Evolutionary conservation across 805 yeast genomes (phyloP), one percentile per base, ranked within the genome.

Genomic region (Kodamaea kakaduensis): DNA sequence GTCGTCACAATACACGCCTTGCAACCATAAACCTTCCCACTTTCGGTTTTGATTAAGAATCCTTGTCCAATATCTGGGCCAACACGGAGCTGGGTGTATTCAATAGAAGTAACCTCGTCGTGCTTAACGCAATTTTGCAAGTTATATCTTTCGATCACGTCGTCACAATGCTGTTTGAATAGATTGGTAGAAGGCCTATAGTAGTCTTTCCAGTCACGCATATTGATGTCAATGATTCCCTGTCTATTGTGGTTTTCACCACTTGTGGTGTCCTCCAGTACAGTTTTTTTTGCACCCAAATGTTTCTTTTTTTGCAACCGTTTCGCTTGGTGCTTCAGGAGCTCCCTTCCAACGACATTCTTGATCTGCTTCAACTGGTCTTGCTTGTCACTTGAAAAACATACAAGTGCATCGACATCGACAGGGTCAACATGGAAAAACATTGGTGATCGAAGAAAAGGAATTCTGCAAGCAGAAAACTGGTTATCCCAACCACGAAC

Each of bases 401-500:
- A 59, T n/a, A 61, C 58, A 54, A 69, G 42, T 0, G 67, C 71
- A 43, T 69, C 75, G 7, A 68, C 49, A 43, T 65, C 66, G 3
- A 51, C 58, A 0, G 74, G 73, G 38, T 69, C 74, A 0, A 65
- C 64, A 36, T 69, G 75, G 44, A 69, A 69, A 37, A 69, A 67
- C 74, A 69, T 69, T 3, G 75, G 74, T 4, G 70, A 63, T 15
- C 74, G 46, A 8, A 69, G 50, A 37, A 49, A 54, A 1, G 72
- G 73, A 19, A 69, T 69, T 32, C 58, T 59, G 44, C 72, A 66
- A 2, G 61, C 45, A 2, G 47, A 54, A 46, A 69, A 67, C 40
- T 69, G 73, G 25, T 54, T 56, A 38, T 64, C 58, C 74, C 73
- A 69, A 41, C 64, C 71, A 1, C 65, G 64, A 53, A 66, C 44